Percentiles rank a stretch among this genome's conserved stretches.
phyloP scores from a whole-genome alignment of 139 green algal genomes.

The Closterium sp. region DNA sequence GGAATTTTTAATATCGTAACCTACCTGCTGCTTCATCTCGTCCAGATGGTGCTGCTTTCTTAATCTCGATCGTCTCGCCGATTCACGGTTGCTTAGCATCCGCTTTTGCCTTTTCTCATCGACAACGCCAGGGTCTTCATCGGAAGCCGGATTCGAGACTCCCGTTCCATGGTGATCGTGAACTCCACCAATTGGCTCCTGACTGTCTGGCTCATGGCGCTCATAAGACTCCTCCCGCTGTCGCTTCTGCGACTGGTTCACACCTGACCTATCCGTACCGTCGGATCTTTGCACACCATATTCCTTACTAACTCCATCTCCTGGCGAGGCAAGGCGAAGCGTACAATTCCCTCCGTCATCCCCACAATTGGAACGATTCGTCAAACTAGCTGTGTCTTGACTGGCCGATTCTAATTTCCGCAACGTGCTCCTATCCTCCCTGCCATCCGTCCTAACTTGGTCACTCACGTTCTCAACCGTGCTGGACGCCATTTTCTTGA shows the following conservation, averaged over 20 bases:
- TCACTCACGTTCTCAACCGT: not conserved
- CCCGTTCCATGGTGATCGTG: not conserved
- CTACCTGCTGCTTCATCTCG: slow-evolving; percentile 15
- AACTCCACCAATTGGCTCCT: not conserved
- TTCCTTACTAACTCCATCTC: not conserved
- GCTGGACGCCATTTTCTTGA: not conserved
- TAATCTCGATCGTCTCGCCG: slow-evolving; percentile 19
- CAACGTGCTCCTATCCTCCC: not conserved
- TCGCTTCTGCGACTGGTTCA: not conserved
- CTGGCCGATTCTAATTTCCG: not conserved
- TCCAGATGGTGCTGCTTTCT: slow-evolving; percentile 38
- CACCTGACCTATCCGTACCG: not conserved
- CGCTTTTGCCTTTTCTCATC: slow-evolving; percentile 31
- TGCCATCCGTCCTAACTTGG: not conserved
- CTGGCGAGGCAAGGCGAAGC: not conserved
- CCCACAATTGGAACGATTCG: not conserved
- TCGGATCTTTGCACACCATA: not conserved
- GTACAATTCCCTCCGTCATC: not conserved
- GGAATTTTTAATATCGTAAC: not conserved
- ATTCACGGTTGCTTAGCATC: slow-evolving; percentile 32
- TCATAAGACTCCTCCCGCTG: not conserved
- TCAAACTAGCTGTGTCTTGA: not conserved
- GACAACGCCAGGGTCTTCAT: slow-evolving; percentile 8
- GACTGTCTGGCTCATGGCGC: not conserved
- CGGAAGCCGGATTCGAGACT: not conserved